Percentiles rank a stretch among this genome's conserved stretches.
phyloP scores from a whole-genome alignment of 352 stramenopile genomes.

The Sclerospora graminicola region DNA sequence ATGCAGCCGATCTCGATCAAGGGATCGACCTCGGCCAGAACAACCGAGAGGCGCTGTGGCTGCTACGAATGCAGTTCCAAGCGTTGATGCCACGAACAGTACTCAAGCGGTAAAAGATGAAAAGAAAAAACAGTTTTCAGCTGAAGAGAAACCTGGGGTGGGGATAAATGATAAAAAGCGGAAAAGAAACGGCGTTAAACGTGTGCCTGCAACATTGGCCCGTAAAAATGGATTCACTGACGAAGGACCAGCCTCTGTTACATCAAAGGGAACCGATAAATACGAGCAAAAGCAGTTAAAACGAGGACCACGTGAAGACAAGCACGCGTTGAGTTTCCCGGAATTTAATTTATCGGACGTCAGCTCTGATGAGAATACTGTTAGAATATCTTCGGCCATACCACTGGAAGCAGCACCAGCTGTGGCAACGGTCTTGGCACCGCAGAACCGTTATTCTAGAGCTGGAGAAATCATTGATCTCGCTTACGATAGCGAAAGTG shows the following conservation, averaged over 20 bases:
- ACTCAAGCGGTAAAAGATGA: conserved; percentile 5
- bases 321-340: conserved; percentile 2
- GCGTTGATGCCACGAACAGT: background rate
- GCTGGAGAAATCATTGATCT: conserved; percentile 34
- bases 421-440: conserved; percentile 6
- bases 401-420: conserved; percentile 4
- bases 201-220: background rate
- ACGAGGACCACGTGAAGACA: conserved; percentile 7
- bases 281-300: conserved; percentile 10
- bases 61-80: background rate
- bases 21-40: conserved; percentile 11
- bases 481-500: conserved; percentile 38
- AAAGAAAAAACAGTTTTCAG: conserved; percentile 1
- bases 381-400: conserved; percentile 18
- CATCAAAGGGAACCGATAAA: conserved; percentile 7
- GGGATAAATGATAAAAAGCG: conserved; percentile 17
- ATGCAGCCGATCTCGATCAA: conserved; percentile 21
- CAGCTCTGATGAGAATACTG: conserved; percentile 25
- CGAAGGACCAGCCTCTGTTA: background rate
- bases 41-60: conserved; percentile 1
- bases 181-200: conserved; percentile 22
- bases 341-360: conserved; percentile 28
- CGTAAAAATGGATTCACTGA: conserved; percentile 2
- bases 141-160: conserved; percentile 8
- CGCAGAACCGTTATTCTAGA: conserved; percentile 1